phyloP scores from a whole-genome alignment of 1,284 basidiomycete species.

The Cryptococcus sp. region DNA sequence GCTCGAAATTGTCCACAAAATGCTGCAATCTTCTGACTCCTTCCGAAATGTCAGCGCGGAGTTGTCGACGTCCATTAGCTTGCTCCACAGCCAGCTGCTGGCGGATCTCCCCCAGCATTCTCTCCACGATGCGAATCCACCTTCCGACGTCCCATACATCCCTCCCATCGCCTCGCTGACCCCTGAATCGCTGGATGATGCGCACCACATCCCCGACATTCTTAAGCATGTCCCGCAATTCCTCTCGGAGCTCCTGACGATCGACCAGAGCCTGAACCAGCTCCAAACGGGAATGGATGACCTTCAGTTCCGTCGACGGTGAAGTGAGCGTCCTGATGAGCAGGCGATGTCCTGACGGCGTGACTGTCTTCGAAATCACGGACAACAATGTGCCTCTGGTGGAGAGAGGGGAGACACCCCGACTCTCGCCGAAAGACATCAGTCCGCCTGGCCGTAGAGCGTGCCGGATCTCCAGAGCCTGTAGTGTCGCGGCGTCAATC shows the following conservation, averaged over 20 bases:
- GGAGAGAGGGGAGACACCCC: conserved; percentile 25
- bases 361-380: conserved; percentile 75
- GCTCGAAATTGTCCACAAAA: conserved; percentile 62
- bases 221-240: conserved; percentile 64
- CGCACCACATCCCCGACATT: conserved; percentile 72
- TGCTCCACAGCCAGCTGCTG: conserved; percentile 58
- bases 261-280: conserved; percentile 75
- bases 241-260: conserved; percentile 67
- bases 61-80: not conserved
- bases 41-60: conserved; percentile 9
- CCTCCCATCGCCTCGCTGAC: conserved; percentile 66
- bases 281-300: conserved; percentile 74
- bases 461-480: conserved; percentile 83
- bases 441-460: conserved; percentile 70
- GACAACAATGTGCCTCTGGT: conserved; percentile 68
- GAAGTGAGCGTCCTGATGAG: conserved; percentile 56
- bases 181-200: conserved; percentile 74
- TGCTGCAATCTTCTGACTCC: conserved; percentile 43
- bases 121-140: conserved; percentile 39
- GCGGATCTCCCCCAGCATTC: conserved; percentile 29
- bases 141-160: conserved; percentile 54
- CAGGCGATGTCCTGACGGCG: conserved; percentile 76
- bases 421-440: conserved; percentile 29
- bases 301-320: conserved; percentile 73
- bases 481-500: conserved; percentile 86